phyloP scores from a whole-genome alignment of 2,329 filamentous ascomycete genomes.

The Akanthomyces muscarius region DNA sequence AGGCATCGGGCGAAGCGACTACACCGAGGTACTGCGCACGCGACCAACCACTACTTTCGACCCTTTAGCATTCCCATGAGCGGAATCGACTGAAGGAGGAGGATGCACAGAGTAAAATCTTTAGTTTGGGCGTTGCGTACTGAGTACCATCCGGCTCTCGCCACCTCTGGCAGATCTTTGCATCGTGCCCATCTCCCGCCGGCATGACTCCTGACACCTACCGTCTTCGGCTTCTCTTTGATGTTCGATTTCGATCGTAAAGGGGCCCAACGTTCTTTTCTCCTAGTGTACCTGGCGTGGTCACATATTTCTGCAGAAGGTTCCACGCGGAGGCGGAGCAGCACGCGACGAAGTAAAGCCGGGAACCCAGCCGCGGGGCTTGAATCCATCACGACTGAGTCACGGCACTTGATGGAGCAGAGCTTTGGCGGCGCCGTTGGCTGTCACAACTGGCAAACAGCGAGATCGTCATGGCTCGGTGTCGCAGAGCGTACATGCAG shows the following conservation, averaged over 20 bases:
- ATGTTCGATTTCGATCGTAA: conserved; percentile 9
- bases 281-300: neutral
- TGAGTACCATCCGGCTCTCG: neutral
- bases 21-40: neutral
- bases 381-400: conserved; percentile 5
- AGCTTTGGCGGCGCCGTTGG: neutral
- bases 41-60: neutral
- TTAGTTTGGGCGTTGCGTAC: neutral
- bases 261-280: neutral
- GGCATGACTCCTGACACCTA: conserved; percentile 1
- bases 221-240: neutral
- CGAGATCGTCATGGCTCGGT: neutral
- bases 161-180: neutral
- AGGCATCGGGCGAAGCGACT: neutral
- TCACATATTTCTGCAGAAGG: neutral
- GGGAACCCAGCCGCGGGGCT: neutral
- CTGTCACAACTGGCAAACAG: neutral
- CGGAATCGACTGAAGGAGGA: neutral
- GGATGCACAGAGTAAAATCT: neutral
- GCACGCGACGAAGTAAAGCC: neutral
- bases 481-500: neutral
- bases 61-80: neutral
- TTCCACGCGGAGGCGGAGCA: conserved; percentile 13
- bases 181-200: conserved; percentile 4
- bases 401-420: neutral